phyloP scores from a whole-genome alignment of 805 yeast species.

The Ogataea naganishii region DNA sequence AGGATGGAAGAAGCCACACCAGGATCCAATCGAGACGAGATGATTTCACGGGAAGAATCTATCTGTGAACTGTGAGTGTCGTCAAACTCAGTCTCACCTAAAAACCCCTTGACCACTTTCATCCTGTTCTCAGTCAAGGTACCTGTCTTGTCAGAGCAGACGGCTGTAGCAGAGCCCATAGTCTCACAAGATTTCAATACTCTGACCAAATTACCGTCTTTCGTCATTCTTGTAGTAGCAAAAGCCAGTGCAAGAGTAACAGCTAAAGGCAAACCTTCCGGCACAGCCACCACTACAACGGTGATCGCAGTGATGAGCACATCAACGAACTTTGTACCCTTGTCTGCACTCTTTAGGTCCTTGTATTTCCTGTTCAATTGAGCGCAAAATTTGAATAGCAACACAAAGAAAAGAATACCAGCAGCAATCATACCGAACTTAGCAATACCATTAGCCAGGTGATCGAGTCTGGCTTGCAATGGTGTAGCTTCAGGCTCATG shows the following conservation, averaged over 20 bases:
- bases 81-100: slow-evolving; percentile 54
- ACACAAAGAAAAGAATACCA: slow-evolving; percentile 64
- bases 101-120: slow-evolving; percentile 75
- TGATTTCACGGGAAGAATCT: not conserved
- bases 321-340: slow-evolving; percentile 78
- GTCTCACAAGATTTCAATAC: slow-evolving; percentile 92
- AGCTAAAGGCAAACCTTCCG: slow-evolving; percentile 96
- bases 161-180: slow-evolving; percentile 97
- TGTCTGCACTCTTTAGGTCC: slow-evolving; percentile 49
- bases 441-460: slow-evolving; percentile 89
- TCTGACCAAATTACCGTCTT: slow-evolving; percentile 92
- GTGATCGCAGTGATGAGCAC: slow-evolving; percentile 89
- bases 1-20: slow-evolving; percentile 23
- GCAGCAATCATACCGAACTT: slow-evolving; percentile 89
- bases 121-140: slow-evolving; percentile 90
- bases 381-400: slow-evolving; percentile 68
- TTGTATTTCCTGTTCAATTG: slow-evolving; percentile 41
- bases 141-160: slow-evolving; percentile 97
- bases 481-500: slow-evolving; percentile 83
- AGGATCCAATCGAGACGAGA: not conserved
- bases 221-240: slow-evolving; percentile 97
- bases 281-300: slow-evolving; percentile 95
- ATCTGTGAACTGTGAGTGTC: slow-evolving; percentile 26
- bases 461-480: slow-evolving; percentile 70
- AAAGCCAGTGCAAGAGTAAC: slow-evolving; percentile 95